These are phyloP conservation scores for Aspergillus intermedius DNA, from an alignment of 2,329 filamentous ascomycete species.

Conservation along the genomic window DNA sequence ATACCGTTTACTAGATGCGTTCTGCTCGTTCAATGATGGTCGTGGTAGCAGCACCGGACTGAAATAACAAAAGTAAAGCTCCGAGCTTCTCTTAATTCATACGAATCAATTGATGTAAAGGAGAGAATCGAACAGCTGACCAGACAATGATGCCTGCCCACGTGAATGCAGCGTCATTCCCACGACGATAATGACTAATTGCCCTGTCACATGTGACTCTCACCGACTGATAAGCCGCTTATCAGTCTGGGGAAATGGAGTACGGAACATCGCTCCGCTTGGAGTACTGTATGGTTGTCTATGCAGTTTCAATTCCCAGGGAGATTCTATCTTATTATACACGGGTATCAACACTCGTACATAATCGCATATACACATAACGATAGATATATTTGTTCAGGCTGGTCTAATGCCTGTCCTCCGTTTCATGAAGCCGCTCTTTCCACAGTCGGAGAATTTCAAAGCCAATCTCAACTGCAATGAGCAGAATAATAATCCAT, in stretches of 20 bases:
- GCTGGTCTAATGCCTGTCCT: constrained; percentile 3
- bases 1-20: not conserved
- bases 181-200: constrained; percentile 1
- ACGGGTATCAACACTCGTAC: not conserved
- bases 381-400: not conserved
- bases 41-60: not conserved
- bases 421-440: constrained; percentile 46
- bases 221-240: not conserved
- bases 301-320: too few species aligned
- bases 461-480: constrained; percentile 85
- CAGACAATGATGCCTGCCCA: constrained; percentile 1
- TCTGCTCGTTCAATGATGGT: not conserved
- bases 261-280: too few species aligned
- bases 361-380: not conserved
- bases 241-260: not conserved
- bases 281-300: too few species aligned
- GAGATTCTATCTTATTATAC: too few species aligned
- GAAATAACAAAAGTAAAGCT: not conserved
- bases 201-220: constrained; percentile 1
- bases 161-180: constrained; percentile 6
- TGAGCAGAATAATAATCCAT: constrained; percentile 92
- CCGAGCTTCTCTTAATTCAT: not conserved
- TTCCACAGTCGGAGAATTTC: constrained; percentile 69
- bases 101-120: not conserved
- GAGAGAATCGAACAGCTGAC: not conserved